phyloP scores from a whole-genome alignment of 192 early-diverging fungal species.

The Coemansia sp. region DNA sequence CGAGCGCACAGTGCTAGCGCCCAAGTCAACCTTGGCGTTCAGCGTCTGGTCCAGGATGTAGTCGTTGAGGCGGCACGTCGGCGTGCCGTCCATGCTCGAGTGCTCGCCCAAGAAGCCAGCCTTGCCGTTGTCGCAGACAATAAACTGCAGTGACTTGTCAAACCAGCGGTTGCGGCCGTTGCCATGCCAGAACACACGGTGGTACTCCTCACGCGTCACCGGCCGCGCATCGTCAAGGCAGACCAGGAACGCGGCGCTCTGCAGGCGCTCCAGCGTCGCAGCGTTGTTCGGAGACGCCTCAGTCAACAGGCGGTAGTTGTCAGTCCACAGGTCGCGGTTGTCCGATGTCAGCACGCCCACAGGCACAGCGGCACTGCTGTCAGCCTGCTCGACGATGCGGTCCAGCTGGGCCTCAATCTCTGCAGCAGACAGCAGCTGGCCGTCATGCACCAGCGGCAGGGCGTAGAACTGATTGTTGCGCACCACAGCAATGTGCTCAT shows the following conservation, averaged over 20 bases:
- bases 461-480: slow-evolving; percentile 90
- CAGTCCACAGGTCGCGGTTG: slow-evolving; percentile 92
- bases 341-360: slow-evolving; percentile 89
- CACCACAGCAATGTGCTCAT: slow-evolving; percentile 83
- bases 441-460: slow-evolving; percentile 71
- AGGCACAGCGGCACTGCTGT: slow-evolving; percentile 63
- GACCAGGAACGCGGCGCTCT: slow-evolving; percentile 81
- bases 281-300: slow-evolving; percentile 68
- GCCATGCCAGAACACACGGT: slow-evolving; percentile 91
- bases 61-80: slow-evolving; percentile 84
- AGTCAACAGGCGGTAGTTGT: slow-evolving; percentile 67
- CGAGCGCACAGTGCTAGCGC: slow-evolving; percentile 53
- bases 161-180: slow-evolving; percentile 96
- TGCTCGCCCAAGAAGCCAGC: slow-evolving; percentile 94
- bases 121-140: slow-evolving; percentile 96
- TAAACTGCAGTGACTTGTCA: slow-evolving; percentile 95
- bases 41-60: slow-evolving; percentile 59
- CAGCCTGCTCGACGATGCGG: slow-evolving; percentile 66
- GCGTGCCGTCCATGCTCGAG: slow-evolving; percentile 93
- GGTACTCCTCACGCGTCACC: slow-evolving; percentile 83
- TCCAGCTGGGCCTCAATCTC: slow-evolving; percentile 81
- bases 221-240: slow-evolving; percentile 88
- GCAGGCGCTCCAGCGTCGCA: slow-evolving; percentile 73
- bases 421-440: slow-evolving; percentile 73
- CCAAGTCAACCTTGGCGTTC: slow-evolving; percentile 72